Evolutionary conservation across 129 eudicot species (phyloP).

Genomic region (Artemisia annua): DNA sequence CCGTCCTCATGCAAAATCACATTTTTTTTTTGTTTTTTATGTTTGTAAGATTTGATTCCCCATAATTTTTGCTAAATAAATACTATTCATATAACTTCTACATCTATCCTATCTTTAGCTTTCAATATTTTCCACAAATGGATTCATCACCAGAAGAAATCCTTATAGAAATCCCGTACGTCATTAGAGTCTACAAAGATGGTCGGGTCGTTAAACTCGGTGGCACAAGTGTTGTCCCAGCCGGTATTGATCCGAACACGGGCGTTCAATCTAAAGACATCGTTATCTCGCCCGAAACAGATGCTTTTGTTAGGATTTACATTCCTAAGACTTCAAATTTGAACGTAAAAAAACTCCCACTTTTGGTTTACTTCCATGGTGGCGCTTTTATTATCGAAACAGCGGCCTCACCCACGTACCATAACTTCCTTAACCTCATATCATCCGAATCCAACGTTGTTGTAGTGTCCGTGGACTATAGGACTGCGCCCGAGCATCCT

Average conservation of each 20-base stretch:
- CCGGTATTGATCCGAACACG: slow-evolving; percentile 46
- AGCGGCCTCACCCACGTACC: slow-evolving; percentile 29
- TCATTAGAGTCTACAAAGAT: slow-evolving; percentile 37
- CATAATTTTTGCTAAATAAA: too few relatives aligned
- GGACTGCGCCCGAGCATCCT: slow-evolving; percentile 54
- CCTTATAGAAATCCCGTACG: background rate
- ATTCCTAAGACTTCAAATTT: slow-evolving; percentile 27
- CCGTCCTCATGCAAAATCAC: too few relatives aligned
- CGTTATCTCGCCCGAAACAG: slow-evolving; percentile 32
- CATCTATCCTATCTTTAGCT: too few relatives aligned
- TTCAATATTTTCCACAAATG: background rate
- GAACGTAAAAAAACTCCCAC: slow-evolving; percentile 40
- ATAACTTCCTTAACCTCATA: slow-evolving; percentile 26
- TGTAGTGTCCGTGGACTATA: slow-evolving; percentile 46
- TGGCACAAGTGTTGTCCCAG: slow-evolving; percentile 29
- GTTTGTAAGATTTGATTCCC: too few relatives aligned
- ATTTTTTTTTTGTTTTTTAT: too few relatives aligned
- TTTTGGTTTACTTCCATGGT: slow-evolving; percentile 64
- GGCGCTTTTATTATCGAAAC: slow-evolving; percentile 48
- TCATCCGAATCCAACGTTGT: slow-evolving; percentile 22
- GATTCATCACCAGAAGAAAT: background rate
- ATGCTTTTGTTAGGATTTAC: slow-evolving; percentile 49
- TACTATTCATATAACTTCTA: too few relatives aligned
- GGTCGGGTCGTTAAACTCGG: slow-evolving; percentile 47
- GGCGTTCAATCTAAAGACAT: slow-evolving; percentile 54